Conservation (phyloP, 768 basidiomycete genomes). For the Tricholoma saponaceum region DNA sequence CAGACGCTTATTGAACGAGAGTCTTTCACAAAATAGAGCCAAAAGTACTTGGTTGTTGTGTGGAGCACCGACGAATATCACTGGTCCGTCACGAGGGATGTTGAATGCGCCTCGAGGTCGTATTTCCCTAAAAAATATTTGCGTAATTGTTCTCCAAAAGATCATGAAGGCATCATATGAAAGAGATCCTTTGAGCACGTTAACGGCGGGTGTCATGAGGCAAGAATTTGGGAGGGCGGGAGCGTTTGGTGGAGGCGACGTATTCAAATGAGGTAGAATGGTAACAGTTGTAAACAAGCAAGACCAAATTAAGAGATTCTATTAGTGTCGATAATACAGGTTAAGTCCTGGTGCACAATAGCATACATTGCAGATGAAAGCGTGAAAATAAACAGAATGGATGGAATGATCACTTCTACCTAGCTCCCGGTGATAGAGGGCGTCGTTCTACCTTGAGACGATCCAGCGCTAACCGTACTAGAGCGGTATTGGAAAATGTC, state of each 20-base stretch:
- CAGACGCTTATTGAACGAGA: conserved; percentile 11
- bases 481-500: conserved; percentile 82
- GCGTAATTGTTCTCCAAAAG: conserved; percentile 83
- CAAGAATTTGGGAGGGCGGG: not conserved
- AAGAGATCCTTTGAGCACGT: conserved; percentile 20
- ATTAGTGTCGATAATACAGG: not conserved
- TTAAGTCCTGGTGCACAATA: conserved; percentile 4
- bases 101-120: conserved; percentile 93
- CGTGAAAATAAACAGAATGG: not conserved
- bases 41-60: conserved; percentile 80
- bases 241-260: not conserved
- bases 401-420: not conserved
- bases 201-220: conserved; percentile 16
- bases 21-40: conserved; percentile 1
- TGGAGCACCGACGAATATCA: conserved; percentile 91
- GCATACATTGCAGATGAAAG: conserved; percentile 12
- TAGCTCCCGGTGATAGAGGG: conserved; percentile 25
- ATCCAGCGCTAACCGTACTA: conserved; percentile 52
- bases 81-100: conserved; percentile 84
- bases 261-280: no score
- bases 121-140: conserved; percentile 96
- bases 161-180: conserved; percentile 73
- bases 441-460: conserved; percentile 30
- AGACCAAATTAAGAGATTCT: not conserved
- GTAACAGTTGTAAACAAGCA: not conserved